Conservation (phyloP, 2,329 filamentous ascomycete species). For the Fusarium mundagurra region DNA sequence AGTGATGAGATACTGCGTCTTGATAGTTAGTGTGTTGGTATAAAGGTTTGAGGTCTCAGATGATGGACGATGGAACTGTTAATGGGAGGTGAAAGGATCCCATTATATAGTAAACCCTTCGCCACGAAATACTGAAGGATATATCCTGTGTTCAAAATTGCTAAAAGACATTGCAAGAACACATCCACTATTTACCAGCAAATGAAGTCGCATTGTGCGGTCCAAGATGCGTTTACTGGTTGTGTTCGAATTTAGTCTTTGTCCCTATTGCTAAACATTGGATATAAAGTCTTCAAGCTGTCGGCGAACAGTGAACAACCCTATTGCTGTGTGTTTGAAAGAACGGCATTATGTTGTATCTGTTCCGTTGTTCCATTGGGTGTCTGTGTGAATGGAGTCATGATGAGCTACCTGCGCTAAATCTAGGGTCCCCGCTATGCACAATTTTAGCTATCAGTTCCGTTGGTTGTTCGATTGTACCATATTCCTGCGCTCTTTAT, state of each 20-base stretch:
- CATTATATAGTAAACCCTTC: not conserved
- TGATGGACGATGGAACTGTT: not conserved
- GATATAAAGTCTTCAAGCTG: not conserved
- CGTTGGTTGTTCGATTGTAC: accelerated
- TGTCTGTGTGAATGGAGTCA: too few species aligned
- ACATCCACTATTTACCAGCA: not conserved
- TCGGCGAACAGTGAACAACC: accelerated
- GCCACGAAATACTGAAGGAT: accelerated
- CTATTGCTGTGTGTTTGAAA: accelerated
- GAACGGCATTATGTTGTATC: accelerated
- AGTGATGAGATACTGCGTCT: too few species aligned
- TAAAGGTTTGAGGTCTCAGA: not conserved
- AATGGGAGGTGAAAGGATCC: not conserved
- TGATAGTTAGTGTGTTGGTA: not conserved
- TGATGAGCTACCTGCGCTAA: too few species aligned
- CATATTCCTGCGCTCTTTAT: not conserved
- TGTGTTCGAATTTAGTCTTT: not conserved
- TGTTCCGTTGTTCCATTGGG: not conserved
- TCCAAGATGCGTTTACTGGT: too few species aligned
- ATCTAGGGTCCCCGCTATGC: too few species aligned
- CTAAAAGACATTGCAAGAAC: too few species aligned
- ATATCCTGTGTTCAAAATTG: accelerated
- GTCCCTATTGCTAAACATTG: not conserved
- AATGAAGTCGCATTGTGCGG: not conserved
- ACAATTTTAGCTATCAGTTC: too few species aligned